Conservation (phyloP, 78 protist genomes). For the Monosiga brevicollis region DNA sequence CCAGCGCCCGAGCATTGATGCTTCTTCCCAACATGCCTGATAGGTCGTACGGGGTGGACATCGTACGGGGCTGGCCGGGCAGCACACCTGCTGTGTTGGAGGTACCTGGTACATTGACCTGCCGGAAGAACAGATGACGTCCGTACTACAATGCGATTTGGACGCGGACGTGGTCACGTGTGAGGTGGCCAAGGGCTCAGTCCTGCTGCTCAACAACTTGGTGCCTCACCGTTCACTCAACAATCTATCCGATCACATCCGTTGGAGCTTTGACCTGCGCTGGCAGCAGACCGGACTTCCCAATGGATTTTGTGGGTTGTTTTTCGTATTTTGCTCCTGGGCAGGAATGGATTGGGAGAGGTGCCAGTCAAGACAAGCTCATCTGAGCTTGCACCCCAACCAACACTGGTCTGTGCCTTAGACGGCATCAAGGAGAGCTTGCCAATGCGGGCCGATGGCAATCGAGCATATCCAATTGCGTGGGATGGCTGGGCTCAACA, state of each 20-base stretch:
- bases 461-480: no score
- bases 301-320: neutral
- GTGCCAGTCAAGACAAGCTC: no score
- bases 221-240: slow-evolving; percentile 9
- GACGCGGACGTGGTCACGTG: slow-evolving; percentile 5
- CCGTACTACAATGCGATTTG: neutral
- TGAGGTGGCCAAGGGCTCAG: neutral
- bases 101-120: neutral
- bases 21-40: no score
- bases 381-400: no score
- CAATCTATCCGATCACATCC: neutral
- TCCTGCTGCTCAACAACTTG: slow-evolving; percentile 13
- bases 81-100: slow-evolving; percentile 7
- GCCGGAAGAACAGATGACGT: neutral
- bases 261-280: slow-evolving; percentile 16
- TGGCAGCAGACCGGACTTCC: neutral
- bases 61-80: neutral
- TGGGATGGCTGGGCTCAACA: no score
- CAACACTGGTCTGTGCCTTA: no score
- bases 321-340: no score
- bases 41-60: slow-evolving; percentile 4
- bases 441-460: no score
- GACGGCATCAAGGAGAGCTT: no score
- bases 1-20: no score
- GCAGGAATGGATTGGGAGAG: no score